Base-by-base conservation (phyloP, 2,329 filamentous ascomycete genomes). In the Colletotrichum australisinense region DNA sequence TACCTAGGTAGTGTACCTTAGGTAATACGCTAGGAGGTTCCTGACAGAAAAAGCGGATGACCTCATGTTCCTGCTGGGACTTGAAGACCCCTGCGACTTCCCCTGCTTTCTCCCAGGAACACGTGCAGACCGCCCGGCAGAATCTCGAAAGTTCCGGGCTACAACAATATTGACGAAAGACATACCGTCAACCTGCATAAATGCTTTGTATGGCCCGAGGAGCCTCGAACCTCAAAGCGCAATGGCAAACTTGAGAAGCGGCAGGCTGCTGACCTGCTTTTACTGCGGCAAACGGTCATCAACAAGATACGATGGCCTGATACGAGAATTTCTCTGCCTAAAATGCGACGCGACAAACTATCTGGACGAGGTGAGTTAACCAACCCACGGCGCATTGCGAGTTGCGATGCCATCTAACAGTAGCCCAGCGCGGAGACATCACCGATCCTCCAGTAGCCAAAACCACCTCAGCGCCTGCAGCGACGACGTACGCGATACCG, bases 261-360 rank as follows among this genome's bases (percentile, higher is more conserved):
- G 80, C 58, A 84, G 83, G 75, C 84, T 84, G 75, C 82, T 95
- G 77, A 86, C 85, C 75, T 98, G 95, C 87, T 96, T 97, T 86
- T 97, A 96, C 83, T 98, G 95, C 83, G 93, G 93, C 77, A 87
- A 88, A 80, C 90, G 89, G 77, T 93, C 93, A 42, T 86, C 87
- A 42, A 86, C 90, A 69, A 86, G 83, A 75, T 91, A 89, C 78
- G 88, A 91, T 77, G 89, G 89, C 35, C 79, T 81, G 65, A 86
- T 90, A 69, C 88, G 87, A 80, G 88, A 91, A 78, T 98, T 95
- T 83, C 86, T 91, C 58, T 98, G 95, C 83, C 84, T 88, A 24
- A 86, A 89, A 74, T 99, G 97, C 86, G 94, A 97, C 78, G 94
- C 95, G 22, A 91, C 93, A 72, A 99, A 98, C 83, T 94, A 94